Evolutionary conservation across 495 filamentous ascomycete species (phyloP), one percentile per base, ranked within the genome.

Genomic region (Penicillium roqueforti): DNA sequence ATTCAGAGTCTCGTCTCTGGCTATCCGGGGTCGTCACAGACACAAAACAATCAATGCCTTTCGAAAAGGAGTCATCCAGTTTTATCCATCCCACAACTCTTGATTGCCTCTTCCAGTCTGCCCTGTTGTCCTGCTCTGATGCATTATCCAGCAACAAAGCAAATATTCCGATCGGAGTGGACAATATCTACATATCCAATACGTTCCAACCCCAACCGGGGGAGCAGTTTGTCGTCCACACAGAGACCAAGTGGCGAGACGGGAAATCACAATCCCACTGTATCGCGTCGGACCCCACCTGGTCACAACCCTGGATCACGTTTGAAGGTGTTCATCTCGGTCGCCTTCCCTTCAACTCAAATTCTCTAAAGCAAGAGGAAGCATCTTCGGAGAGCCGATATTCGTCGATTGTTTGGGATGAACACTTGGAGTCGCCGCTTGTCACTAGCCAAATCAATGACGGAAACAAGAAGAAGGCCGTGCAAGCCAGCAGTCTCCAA

Each of bases 21-120:
- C 14, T 45, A 45, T 59, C 57, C 0, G 60, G 47, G 7, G 46
- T 45, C 6, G 58, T 67, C 8, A 55, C 58, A 8, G 67, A 71
- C 22, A 66, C 62, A 8, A 58, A 53, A 40, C 28, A 36, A 28
- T 46, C 37, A 1, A 66, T 67, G 62, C 62, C 67, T 0, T 32
- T 62, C 28, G 58, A 62, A 20, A 47, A 34, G 11, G 56, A 64
- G 28, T 59, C 57, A 0, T 47, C 66, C 0, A 53, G 55, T 42
- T 51, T 68, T 8, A 58, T 74, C n/a, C 69, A 74, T 34, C 71
- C 69, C 6, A 67, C 68, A 1, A 62, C 62, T 5, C 59, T 74
- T 8, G 71, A 74, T 49, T 59, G 56, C 8, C 56, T 71, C 23
- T 65, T 74, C 39, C 69, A 74, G 19, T 44, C 57, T 10, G 62